phyloP scores from a whole-genome alignment of 2,329 filamentous ascomycete species.

The Orbilia blumenaviensis region DNA sequence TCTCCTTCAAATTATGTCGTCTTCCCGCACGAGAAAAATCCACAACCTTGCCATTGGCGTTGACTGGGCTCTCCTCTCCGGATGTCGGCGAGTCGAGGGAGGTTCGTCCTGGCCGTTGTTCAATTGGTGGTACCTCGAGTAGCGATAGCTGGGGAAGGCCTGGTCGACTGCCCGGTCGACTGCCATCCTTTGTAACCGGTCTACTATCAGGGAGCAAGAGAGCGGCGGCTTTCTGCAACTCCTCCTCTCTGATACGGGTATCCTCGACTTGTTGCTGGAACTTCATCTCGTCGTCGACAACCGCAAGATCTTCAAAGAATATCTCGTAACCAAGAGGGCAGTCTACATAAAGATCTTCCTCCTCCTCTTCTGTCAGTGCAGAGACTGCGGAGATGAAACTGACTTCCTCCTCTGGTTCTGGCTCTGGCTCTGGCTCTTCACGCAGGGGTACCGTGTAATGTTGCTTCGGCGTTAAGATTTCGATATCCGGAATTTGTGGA shows the following conservation, averaged over 20 bases:
- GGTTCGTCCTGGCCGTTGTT: neutral
- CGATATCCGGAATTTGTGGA: slow-evolving; percentile 25
- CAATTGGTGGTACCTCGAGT: slow-evolving; percentile 30
- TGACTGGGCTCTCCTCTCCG: slow-evolving; percentile 43
- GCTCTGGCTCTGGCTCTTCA: slow-evolving; percentile 9
- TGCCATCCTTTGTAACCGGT: slow-evolving; percentile 46
- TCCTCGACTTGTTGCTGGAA: slow-evolving; percentile 32
- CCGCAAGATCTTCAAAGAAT: slow-evolving; percentile 28
- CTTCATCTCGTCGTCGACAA: slow-evolving; percentile 43
- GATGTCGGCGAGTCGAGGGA: slow-evolving; percentile 44
- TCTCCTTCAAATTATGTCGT: slow-evolving; percentile 52
- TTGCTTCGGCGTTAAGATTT: slow-evolving; percentile 45
- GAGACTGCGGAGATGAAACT: neutral
- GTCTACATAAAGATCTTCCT: slow-evolving; percentile 10
- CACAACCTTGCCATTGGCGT: slow-evolving; percentile 28
- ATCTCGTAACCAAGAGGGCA: slow-evolving; percentile 29
- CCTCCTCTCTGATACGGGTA: slow-evolving; percentile 22
- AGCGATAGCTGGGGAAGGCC: slow-evolving; percentile 50
- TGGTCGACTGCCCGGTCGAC: slow-evolving; percentile 7
- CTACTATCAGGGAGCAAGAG: slow-evolving; percentile 41
- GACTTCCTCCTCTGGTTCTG: neutral
- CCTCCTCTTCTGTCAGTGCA: slow-evolving; percentile 13
- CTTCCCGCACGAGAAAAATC: slow-evolving; percentile 22
- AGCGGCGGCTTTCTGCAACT: slow-evolving; percentile 25
- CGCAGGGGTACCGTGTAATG: slow-evolving; percentile 33